Percentiles rank a stretch among this genome's conserved stretches.
phyloP scores from a whole-genome alignment of 805 yeast genomes.

The Kurtzmaniella fragi region DNA sequence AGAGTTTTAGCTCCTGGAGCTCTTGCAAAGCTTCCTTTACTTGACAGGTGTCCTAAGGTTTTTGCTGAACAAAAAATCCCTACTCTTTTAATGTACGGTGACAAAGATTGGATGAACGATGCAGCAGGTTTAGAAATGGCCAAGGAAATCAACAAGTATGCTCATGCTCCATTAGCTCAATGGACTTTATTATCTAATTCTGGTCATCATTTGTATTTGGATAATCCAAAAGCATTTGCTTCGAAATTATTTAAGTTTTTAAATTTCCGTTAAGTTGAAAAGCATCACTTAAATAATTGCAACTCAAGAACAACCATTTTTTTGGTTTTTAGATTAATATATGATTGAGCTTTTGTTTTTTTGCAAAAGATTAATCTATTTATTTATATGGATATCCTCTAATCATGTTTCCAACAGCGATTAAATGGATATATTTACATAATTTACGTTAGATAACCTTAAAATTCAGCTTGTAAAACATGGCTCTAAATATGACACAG shows the following conservation, averaged over 20 bases:
- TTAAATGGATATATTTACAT: background rate
- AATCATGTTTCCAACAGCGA: background rate
- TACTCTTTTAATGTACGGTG: constrained; percentile 62
- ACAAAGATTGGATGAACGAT: constrained; percentile 66
- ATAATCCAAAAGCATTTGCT: constrained; percentile 39
- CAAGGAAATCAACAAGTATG: constrained; percentile 22
- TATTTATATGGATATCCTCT: background rate
- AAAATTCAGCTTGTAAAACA: too few relatives aligned
- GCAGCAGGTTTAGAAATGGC: constrained; percentile 49
- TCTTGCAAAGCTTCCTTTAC: constrained; percentile 49
- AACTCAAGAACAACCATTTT: too few relatives aligned
- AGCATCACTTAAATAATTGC: too few relatives aligned
- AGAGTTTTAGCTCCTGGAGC: constrained; percentile 58
- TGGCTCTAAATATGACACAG: too few relatives aligned
- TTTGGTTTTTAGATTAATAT: too few relatives aligned
- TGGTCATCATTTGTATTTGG: constrained; percentile 54
- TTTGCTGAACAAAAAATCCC: constrained; percentile 40
- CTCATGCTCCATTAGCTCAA: constrained; percentile 21
- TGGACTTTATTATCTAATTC: constrained; percentile 36
- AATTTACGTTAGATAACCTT: too few relatives aligned
- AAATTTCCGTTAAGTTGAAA: background rate
- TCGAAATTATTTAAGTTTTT: constrained; percentile 29
- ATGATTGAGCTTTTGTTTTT: too few relatives aligned
- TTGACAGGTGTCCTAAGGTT: constrained; percentile 43
- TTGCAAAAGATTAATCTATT: background rate